These are phyloP conservation scores for Hemileccinum rubropunctum DNA, from an alignment of 768 basidiomycete species.

Conservation along the genomic window DNA sequence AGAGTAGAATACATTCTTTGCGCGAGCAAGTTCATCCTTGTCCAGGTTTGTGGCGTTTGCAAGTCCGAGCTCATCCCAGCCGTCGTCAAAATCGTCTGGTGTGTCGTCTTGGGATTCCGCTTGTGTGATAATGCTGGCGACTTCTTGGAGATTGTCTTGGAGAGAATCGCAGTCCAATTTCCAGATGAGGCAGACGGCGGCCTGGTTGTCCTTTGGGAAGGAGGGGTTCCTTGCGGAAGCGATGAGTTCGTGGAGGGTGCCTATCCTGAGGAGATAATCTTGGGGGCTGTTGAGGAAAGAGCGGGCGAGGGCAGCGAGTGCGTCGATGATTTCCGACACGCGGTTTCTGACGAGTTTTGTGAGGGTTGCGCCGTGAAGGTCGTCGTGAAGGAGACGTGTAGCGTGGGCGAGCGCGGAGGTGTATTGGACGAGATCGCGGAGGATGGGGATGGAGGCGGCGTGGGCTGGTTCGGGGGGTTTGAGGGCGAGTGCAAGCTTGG, in stretches of 20 bases:
- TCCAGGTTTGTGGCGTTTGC: constrained; percentile 48
- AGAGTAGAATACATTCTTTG: constrained; percentile 49
- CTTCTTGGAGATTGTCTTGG: constrained; percentile 59
- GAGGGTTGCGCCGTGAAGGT: constrained; percentile 46
- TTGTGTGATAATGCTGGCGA: constrained; percentile 51
- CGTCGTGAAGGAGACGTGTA: constrained; percentile 39
- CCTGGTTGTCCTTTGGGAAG: constrained; percentile 53
- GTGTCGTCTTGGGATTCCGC: constrained; percentile 30
- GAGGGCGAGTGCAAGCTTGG: constrained; percentile 61
- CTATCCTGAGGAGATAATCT: constrained; percentile 56
- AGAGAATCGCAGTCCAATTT: constrained; percentile 51
- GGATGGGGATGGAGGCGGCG: constrained; percentile 46
- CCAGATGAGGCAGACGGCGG: constrained; percentile 56
- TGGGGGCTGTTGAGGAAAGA: constrained; percentile 44
- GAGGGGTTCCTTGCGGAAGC: constrained; percentile 45
- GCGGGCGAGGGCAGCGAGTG: constrained; percentile 43
- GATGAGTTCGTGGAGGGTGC: constrained; percentile 60
- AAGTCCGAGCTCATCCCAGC: constrained; percentile 59
- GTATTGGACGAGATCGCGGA: constrained; percentile 52
- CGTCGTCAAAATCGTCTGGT: constrained; percentile 37
- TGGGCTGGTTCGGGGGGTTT: constrained; percentile 57
- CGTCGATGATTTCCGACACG: constrained; percentile 41
- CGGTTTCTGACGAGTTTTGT: constrained; percentile 40
- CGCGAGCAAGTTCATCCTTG: constrained; percentile 49
- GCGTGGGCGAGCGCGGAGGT: constrained; percentile 52